A percentile compares a stretch with the other conserved stretches of the same genome.
Evolutionary conservation across 108 stramenopile species (phyloP).

Genomic region (Licmophora abbreviata): DNA sequence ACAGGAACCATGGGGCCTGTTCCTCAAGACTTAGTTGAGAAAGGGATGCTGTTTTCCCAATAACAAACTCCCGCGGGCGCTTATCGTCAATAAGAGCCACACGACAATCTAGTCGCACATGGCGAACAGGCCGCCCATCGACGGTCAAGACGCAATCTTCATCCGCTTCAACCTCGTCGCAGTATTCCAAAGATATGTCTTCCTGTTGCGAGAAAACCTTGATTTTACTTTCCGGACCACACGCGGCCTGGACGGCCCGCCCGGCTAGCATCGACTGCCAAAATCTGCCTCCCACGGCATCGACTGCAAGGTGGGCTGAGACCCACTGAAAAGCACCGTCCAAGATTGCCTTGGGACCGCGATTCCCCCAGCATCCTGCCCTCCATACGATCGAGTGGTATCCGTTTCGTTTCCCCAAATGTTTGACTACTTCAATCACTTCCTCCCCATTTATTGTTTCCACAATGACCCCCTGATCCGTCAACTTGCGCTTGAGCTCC

Average conservation of each 20-base stretch:
- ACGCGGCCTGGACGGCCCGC: conserved; percentile 78
- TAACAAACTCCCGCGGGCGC: conserved; percentile 42
- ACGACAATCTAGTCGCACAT: conserved; percentile 77
- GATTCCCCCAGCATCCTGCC: conserved; percentile 76
- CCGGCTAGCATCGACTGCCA: conserved; percentile 89
- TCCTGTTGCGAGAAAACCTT: conserved; percentile 77
- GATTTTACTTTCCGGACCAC: conserved; percentile 70
- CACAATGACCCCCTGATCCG: conserved; percentile 51
- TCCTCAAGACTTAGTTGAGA: conserved; percentile 49
- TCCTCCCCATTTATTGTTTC: conserved; percentile 64
- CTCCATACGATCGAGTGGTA: conserved; percentile 79
- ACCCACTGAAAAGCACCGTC: conserved; percentile 83
- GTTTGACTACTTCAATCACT: conserved; percentile 83
- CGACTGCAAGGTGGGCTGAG: conserved; percentile 83
- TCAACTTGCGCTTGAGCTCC: conserved; percentile 45
- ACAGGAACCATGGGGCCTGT: conserved; percentile 80
- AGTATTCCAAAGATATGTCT: conserved; percentile 75
- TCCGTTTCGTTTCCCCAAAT: conserved; percentile 66
- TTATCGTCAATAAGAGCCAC: conserved; percentile 48
- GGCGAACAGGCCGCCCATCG: conserved; percentile 73
- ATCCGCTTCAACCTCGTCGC: conserved; percentile 71
- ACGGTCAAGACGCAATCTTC: conserved; percentile 62
- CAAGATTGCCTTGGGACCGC: conserved; percentile 60
- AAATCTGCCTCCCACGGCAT: conserved; percentile 75
- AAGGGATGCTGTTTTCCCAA: conserved; percentile 41